Conservation (phyloP, 176 grass and related monocot species). For the Alloteropsis semialata region DNA sequence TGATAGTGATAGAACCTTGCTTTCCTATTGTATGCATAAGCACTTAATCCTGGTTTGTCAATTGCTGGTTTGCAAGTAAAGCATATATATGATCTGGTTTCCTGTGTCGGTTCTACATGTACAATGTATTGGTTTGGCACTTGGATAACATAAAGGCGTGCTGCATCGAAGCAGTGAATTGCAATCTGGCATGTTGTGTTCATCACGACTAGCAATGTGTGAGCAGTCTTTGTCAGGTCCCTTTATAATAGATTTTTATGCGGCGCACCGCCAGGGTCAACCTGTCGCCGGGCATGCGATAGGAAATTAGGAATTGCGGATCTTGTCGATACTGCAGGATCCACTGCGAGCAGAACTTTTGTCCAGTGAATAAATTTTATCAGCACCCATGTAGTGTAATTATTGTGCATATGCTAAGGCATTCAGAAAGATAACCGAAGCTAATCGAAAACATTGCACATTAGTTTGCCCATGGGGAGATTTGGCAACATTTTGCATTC, state of each 20-base stretch:
- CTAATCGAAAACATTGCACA: not conserved
- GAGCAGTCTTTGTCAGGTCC: too few relatives aligned
- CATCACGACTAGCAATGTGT: not conserved
- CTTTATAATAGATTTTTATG: too few relatives aligned
- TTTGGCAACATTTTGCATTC: constrained; percentile 9
- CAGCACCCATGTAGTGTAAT: not conserved
- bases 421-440: not conserved
- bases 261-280: too few relatives aligned
- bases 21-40: not conserved
- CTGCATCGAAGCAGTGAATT: not conserved
- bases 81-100: not conserved
- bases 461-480: not conserved
- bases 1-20: not conserved
- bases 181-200: not conserved
- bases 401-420: not conserved
- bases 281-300: too few relatives aligned
- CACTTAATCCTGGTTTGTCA: not conserved
- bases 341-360: too few relatives aligned
- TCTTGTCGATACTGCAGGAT: too few relatives aligned
- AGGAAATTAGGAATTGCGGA: too few relatives aligned
- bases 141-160: not conserved
- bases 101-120: not conserved
- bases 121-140: not conserved
- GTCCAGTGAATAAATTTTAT: not conserved
- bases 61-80: not conserved